Evolutionary conservation across 2,329 filamentous ascomycete genomes (phyloP), one percentile per base, ranked within the genome.

Genomic region (Sarocladium brachiariae): DNA sequence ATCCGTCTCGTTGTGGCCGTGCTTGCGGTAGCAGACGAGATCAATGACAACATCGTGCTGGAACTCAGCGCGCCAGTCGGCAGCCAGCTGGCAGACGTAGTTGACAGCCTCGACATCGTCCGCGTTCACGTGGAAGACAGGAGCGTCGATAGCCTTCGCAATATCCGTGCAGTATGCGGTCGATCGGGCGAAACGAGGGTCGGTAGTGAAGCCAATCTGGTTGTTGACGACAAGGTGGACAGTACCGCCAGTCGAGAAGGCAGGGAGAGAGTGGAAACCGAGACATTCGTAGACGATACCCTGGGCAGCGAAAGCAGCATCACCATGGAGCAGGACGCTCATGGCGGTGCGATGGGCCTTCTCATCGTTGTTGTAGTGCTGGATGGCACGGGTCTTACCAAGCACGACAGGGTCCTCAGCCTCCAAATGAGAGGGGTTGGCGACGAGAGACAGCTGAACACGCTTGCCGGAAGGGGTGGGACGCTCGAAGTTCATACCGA

Each of bases 401-500:
- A 99, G 81, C 47, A 99, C 93, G 55, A 99, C 93, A 8, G 93
- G 93, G 67, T 99, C 93, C 71, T 99, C 93, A 47, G 93, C 93
- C 73, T 99, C 93, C 64, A 99, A 76, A 78, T 99, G 93, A 51
- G 93, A 99, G 34, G 93, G 93, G 71, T 99, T 99, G 73, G 93
- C 93, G 54, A 99, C 93, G 48, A 99, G 83, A 55, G 93, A 99
- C 50, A 99, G 83, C 75, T 99, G 93, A n/a, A 99, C 93, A 57
- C 93, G 93, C 81, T 97, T 97, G 62, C 93, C 93, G 38, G 92
- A 97, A 53, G 93, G 93, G 9, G 93, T 99, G 50, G 93, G 93
- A 56, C 93, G 89, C 76, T 99, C 93, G 60, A 99, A 99, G 78
- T 99, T 99, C 93, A 99, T 99, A 66, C 93, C 93, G 63, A 99